phyloP scores from a whole-genome alignment of 495 filamentous ascomycete genomes.

The Xylaria cubensis region DNA sequence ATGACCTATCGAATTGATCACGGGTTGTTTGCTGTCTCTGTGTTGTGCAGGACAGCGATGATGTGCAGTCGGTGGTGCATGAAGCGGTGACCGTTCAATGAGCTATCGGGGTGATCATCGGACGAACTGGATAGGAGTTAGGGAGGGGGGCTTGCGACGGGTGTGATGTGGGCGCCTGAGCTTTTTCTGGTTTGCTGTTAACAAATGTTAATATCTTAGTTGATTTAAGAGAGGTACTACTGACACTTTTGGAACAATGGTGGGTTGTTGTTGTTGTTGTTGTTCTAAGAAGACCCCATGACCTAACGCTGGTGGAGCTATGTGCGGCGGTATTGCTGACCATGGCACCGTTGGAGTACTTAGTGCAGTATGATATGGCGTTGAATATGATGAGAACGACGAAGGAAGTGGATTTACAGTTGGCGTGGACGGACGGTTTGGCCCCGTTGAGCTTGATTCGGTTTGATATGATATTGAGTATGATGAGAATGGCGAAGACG shows the following conservation, averaged over 20 bases:
- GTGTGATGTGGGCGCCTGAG: background rate
- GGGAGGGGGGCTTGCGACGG: background rate
- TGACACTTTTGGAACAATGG: background rate
- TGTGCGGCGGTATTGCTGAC: background rate
- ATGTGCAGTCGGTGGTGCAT: background rate
- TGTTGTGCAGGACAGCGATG: background rate
- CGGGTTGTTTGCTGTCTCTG: background rate
- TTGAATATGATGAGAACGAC: background rate
- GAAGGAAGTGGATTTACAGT: too few relatives aligned
- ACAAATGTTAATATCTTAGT: background rate
- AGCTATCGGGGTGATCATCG: background rate
- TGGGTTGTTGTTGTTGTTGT: background rate
- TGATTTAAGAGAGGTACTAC: background rate
- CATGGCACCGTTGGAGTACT: background rate
- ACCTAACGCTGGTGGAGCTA: background rate
- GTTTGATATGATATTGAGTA: background rate
- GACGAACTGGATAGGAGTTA: background rate
- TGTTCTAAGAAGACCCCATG: background rate
- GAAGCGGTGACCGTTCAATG: background rate
- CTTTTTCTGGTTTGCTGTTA: background rate
- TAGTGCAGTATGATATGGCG: background rate
- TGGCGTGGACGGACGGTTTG: too few relatives aligned
- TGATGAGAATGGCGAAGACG: background rate
- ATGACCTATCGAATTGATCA: background rate
- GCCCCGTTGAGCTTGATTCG: too few relatives aligned